Base-by-base conservation (phyloP, 495 filamentous ascomycete species). In the Aspergillus ostianus region DNA sequence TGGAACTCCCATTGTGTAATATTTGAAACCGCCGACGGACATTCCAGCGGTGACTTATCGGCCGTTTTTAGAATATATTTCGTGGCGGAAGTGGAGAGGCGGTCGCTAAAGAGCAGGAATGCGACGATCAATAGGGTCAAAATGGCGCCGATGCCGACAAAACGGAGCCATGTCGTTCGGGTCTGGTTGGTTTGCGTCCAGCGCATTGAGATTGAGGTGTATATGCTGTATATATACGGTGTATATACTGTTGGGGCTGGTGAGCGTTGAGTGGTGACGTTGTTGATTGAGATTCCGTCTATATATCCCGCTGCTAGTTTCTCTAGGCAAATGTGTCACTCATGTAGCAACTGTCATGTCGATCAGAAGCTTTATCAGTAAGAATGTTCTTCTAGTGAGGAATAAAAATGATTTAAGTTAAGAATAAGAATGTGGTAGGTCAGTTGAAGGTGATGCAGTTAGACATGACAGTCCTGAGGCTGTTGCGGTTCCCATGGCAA, bases 161-260 rank as follows among this genome's bases (percentile, higher is more conserved):
- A 73, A 44, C 73, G 75, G 62, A 73, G 60, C 59, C 69, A 66
- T 23, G 70, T 57, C 26, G 62, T 63, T 55, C 68, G 72, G 8
- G 64, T 61, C 45, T 59, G 10, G 8, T 15, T 13, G 21, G 47
- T 9, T 29, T 52, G 63, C 48, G 47, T 41, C 52, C 57, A 48
- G 58, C 56, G 55, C 55, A 54, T 53, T 59, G 45, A 32, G 19
- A 32, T 6, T 32, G 17, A 30, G 46, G 2, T 52, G n/a, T 27
- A 7, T 59, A 36, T 46, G 23, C 15, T 48, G 29, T 59, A 26
- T 58, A 46, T 51, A 56, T 53, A 55, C 6, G n/a, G n/a, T n/a
- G 21, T 59, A 36, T 58, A 47, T 59, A 56, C 32, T 18, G 21
- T 5, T 36, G 29, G 6, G 10, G 13, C 10, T 13, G 10, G 36